Evolutionary conservation across 192 early-diverging fungal genomes (phyloP), one percentile per base, ranked within the genome.

Genomic region (Backusella parvicylindrica): DNA sequence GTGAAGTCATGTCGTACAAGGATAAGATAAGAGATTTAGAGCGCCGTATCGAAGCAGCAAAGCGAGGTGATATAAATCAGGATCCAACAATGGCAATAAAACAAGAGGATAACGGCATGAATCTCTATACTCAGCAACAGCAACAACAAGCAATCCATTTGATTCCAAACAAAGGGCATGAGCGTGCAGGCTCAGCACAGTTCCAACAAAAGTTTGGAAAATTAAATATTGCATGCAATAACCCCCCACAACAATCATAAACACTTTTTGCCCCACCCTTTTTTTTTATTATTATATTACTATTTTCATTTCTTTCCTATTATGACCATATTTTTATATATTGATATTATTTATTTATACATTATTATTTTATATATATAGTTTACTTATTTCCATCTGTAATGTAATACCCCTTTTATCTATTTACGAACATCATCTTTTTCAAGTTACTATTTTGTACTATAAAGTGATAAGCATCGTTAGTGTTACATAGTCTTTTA

Each of bases 161-260:
- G 32, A 53, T 56, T 21, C n/a, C 50, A 21, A 68, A 41, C 30
- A 28, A 41, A 49, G 21, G 32, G 26, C 76, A 77, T 68, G 70
- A 77, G 28, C 76, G 76, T 53, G 32, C 65, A 37, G 76, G 76
- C 21, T 77, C 76, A 71, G 35, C 68, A 72, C 76, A 77, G 23
- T 77, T 77, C 26, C 76, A 77, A 21, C 76, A 77, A 56, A 63
- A 77, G 28, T 77, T 77, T 60, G 71, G 71, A n/a, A 68, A 77
- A 50, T 31, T 75, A 37, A 68, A 75, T 60, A 75, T 75, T 40
- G 74, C 53, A 60, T 60, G 53, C 23, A 60, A 13, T 12, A 60
- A 60, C 12, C 53, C 49, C 49, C 49, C 53, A 28, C 26, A 60
- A 60, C 53, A 60, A 60, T 28, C 53, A 60, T 60, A 26, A 28